Conservation (phyloP, 306 rosid species). For the Cajanus cajan region DNA sequence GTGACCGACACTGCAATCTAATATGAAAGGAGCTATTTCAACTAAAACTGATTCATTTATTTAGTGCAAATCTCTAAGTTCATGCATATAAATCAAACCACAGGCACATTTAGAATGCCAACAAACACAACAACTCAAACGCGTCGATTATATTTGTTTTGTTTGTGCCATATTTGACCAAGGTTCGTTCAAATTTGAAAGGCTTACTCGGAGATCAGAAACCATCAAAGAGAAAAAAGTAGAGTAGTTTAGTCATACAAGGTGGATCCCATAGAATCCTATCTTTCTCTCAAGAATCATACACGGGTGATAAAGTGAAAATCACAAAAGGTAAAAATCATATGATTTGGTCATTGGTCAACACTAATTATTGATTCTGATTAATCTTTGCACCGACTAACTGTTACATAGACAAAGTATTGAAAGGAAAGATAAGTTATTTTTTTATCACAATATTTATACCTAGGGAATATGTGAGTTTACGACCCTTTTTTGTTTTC, state of each 20-base stretch:
- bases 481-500: too few species aligned
- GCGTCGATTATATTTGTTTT: not conserved
- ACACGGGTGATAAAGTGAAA: not conserved
- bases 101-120: not conserved
- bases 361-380: not conserved
- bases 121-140: not conserved
- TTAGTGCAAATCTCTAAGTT: not conserved
- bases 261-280: not conserved
- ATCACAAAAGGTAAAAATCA: not conserved
- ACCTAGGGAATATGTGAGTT: too few species aligned
- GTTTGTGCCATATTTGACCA: not conserved
- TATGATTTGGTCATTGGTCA: not conserved
- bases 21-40: not conserved
- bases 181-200: not conserved
- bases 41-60: not conserved
- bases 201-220: not conserved
- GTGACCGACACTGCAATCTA: too few species aligned
- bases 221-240: not conserved
- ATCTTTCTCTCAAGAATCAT: not conserved
- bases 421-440: too few species aligned
- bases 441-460: too few species aligned
- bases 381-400: not conserved
- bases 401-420: too few species aligned
- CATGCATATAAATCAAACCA: not conserved
- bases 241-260: not conserved